Evolutionary conservation across 2,329 filamentous ascomycete species (phyloP).

Genomic region (Albophoma yamanashiensis): DNA sequence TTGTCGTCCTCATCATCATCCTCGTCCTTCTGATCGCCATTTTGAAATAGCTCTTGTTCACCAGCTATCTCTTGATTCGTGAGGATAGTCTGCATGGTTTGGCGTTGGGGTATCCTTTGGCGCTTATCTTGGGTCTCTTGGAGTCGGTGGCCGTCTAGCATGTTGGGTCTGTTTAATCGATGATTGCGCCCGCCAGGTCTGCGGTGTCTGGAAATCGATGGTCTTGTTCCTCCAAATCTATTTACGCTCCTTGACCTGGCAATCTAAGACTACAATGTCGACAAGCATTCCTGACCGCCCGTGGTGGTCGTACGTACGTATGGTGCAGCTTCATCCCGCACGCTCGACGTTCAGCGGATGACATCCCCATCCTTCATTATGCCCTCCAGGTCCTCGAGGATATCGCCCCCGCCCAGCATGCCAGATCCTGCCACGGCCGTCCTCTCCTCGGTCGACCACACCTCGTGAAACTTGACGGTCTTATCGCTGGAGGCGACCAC

Average conservation of each 20-base stretch:
- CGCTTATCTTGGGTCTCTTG: not conserved
- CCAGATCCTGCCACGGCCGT: slow-evolving; percentile 41
- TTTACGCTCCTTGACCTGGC: not conserved
- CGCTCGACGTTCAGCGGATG: slow-evolving; percentile 44
- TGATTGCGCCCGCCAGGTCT: not conserved
- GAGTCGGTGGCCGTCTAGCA: not conserved
- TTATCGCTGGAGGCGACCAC: slow-evolving; percentile 88
- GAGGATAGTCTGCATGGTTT: not conserved
- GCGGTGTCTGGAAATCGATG: not conserved
- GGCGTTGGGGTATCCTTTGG: not conserved
- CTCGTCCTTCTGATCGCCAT: slow-evolving; percentile 75
- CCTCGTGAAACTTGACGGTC: slow-evolving; percentile 89
- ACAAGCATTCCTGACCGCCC: not conserved
- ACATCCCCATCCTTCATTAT: slow-evolving; percentile 64
- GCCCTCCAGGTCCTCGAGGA: slow-evolving; percentile 72
- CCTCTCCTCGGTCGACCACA: slow-evolving; percentile 64
- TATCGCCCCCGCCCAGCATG: slow-evolving; percentile 70
- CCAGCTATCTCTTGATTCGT: not conserved
- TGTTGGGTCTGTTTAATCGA: not conserved
- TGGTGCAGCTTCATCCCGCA: too few species aligned
- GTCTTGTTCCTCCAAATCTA: not conserved
- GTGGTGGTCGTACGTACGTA: not conserved
- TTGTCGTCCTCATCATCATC: slow-evolving; percentile 73
- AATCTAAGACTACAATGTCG: not conserved
- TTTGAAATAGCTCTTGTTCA: slow-evolving; percentile 47